Evolutionary conservation across 139 green algal genomes (phyloP).

Genomic region (Chlamydomonas urium): DNA sequence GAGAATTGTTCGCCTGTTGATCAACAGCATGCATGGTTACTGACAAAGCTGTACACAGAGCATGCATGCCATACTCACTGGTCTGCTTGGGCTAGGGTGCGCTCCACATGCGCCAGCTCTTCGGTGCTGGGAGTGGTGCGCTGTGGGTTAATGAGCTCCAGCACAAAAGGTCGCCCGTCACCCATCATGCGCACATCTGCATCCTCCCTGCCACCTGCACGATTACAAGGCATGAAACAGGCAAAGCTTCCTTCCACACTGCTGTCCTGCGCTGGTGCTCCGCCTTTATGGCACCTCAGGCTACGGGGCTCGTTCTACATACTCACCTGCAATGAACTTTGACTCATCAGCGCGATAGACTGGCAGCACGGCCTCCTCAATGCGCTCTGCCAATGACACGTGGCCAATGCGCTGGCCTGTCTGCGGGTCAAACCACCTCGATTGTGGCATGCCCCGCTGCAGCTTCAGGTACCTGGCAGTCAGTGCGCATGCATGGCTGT

Average conservation of each 20-base stretch:
- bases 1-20: too few relatives aligned
- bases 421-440: constrained; percentile 26
- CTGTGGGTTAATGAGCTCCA: constrained; percentile 63
- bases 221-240: too few relatives aligned
- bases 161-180: constrained; percentile 71
- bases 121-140: constrained; percentile 10
- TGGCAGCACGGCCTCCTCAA: constrained; percentile 34
- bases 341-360: constrained; percentile 24
- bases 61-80: constrained; percentile 21
- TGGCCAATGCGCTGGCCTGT: constrained; percentile 35
- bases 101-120: not conserved
- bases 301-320: too few relatives aligned
- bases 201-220: constrained; percentile 74
- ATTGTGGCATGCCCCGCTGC: constrained; percentile 39
- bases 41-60: too few relatives aligned
- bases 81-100: constrained; percentile 1
- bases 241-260: too few relatives aligned
- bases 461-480: constrained; percentile 51
- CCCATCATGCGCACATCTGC: constrained; percentile 88
- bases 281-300: too few relatives aligned
- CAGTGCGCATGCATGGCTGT: too few relatives aligned
- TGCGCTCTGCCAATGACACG: constrained; percentile 44
- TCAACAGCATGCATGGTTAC: too few relatives aligned
- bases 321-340: constrained; percentile 44
- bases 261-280: too few relatives aligned